Evolutionary conservation across 2,329 filamentous ascomycete genomes (phyloP).

Genomic region (Periconia sp.): DNA sequence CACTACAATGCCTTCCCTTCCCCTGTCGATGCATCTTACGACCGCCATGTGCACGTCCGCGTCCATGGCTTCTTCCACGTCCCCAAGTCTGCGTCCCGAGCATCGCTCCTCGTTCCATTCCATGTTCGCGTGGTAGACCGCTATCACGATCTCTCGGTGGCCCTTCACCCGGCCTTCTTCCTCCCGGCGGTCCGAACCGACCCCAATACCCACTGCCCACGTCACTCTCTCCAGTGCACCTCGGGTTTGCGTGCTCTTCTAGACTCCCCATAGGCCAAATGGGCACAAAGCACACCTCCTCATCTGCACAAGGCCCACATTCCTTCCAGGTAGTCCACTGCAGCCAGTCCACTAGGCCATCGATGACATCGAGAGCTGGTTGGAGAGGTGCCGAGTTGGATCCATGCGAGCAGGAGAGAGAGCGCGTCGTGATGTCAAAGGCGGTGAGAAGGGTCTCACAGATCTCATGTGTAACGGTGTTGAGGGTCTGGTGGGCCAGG

Average conservation of each 20-base stretch:
- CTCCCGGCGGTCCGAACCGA: background rate
- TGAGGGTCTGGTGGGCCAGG: slow-evolving; percentile 38
- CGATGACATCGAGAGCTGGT: slow-evolving; percentile 40
- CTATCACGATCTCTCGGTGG: background rate
- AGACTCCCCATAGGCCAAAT: slow-evolving; percentile 67
- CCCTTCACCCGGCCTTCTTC: background rate
- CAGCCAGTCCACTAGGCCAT: slow-evolving; percentile 56
- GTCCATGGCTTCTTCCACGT: background rate
- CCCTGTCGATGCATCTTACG: no score
- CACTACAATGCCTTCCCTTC: no score
- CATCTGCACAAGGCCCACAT: slow-evolving; percentile 58
- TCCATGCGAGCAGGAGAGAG: slow-evolving; percentile 14
- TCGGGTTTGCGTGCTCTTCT: slow-evolving; percentile 61
- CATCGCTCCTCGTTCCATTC: no score
- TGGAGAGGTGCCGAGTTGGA: slow-evolving; percentile 9
- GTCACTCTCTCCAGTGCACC: slow-evolving; percentile 41
- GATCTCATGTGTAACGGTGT: slow-evolving; percentile 35
- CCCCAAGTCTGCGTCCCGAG: background rate
- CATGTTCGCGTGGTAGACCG: no score
- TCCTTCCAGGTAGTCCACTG: slow-evolving; percentile 67
- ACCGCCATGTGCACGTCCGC: background rate
- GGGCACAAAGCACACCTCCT: slow-evolving; percentile 66
- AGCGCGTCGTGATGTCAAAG: slow-evolving; percentile 15
- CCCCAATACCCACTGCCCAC: slow-evolving; percentile 34
- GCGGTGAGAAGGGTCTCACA: slow-evolving; percentile 42